phyloP scores from a whole-genome alignment of 345 rosid species.

The Triadica sebifera region DNA sequence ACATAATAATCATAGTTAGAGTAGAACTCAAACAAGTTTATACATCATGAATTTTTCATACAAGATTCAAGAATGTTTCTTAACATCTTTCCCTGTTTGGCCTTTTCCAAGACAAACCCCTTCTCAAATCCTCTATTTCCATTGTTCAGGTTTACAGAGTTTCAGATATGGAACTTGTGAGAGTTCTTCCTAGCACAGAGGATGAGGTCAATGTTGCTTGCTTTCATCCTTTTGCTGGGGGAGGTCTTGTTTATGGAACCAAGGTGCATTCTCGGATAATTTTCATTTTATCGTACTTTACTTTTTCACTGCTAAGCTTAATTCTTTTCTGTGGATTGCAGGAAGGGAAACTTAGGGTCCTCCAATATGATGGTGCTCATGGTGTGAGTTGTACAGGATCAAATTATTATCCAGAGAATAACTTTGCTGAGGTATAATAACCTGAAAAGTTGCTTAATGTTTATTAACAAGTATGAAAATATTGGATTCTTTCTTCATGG shows the following conservation, averaged over 20 bases:
- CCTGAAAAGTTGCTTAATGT: conserved; percentile 23
- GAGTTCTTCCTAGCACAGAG: conserved; percentile 83
- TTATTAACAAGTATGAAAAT: background rate
- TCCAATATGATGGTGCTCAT: conserved; percentile 47
- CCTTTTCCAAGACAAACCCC: background rate
- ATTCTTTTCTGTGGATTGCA: conserved; percentile 28
- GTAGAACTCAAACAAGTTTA: background rate
- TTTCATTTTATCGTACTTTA: no score
- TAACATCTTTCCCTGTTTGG: background rate
- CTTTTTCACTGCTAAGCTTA: background rate
- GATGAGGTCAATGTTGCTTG: conserved; percentile 93
- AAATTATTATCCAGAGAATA: conserved; percentile 47
- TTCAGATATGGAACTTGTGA: conserved; percentile 83
- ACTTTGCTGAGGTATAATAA: conserved; percentile 54
- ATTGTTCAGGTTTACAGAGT: conserved; percentile 65
- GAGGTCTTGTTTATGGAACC: conserved; percentile 90
- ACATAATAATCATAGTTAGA: background rate
- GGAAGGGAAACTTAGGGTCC: conserved; percentile 86
- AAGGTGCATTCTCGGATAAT: conserved; percentile 39
- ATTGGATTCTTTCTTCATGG: background rate
- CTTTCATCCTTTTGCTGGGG: conserved; percentile 83
- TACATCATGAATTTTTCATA: background rate
- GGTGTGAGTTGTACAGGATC: conserved; percentile 42
- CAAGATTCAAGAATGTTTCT: background rate
- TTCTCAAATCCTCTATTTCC: conserved; percentile 13